Conservation (phyloP, 805 yeast genomes). For the Candida germanica region DNA sequence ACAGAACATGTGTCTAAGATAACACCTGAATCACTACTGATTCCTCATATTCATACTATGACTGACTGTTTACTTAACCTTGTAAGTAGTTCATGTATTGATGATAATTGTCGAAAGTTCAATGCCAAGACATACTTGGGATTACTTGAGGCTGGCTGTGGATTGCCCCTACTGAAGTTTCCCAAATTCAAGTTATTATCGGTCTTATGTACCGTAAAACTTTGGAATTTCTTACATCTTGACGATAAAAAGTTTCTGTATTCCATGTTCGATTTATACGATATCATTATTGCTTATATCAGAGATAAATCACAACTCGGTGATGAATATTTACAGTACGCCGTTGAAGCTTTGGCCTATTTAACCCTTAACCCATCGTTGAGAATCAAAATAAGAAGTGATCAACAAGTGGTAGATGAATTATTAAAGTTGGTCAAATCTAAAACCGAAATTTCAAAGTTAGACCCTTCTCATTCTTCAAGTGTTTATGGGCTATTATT, state of each 20-base stretch:
- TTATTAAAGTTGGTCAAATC: constrained; percentile 2
- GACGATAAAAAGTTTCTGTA: constrained; percentile 6
- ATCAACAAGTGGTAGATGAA: constrained; percentile 23
- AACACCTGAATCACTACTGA: constrained; percentile 4
- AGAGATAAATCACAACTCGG: constrained; percentile 2
- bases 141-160: constrained; percentile 28
- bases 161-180: constrained; percentile 15
- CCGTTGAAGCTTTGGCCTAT: constrained; percentile 50
- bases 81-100: constrained; percentile 43
- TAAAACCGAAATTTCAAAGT: not conserved
- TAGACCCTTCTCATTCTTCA: constrained; percentile 16
- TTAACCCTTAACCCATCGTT: constrained; percentile 37
- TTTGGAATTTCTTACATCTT: constrained; percentile 49
- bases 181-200: constrained; percentile 31
- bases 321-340: constrained; percentile 12
- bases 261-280: constrained; percentile 26
- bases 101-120: constrained; percentile 46
- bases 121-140: constrained; percentile 44
- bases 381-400: constrained; percentile 32
- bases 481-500: constrained; percentile 40
- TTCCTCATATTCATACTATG: constrained; percentile 1
- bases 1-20: constrained; percentile 13
- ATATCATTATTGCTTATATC: constrained; percentile 13
- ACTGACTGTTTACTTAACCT: constrained; percentile 7
- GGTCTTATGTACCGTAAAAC: constrained; percentile 49